Conservation (phyloP, 192 early-diverging fungal species). For the Geranomyces michiganensis region DNA sequence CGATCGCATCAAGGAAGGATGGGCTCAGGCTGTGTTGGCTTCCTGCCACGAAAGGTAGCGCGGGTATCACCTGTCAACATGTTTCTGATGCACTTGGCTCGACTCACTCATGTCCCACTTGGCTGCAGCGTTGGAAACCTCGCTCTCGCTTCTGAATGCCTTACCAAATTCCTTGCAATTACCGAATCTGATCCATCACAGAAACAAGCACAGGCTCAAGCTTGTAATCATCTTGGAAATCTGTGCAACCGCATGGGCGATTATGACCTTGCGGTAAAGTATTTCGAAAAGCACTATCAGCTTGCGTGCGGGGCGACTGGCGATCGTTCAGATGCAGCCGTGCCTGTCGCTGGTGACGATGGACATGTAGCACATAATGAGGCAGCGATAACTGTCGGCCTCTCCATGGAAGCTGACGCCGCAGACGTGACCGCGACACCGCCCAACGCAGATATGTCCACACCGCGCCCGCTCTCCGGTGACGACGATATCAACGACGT, state of each 20-base stretch:
- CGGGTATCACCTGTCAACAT: background rate
- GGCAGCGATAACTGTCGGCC: background rate
- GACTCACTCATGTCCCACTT: background rate
- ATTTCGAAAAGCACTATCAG: conserved; percentile 50
- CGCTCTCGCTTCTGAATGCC: conserved; percentile 30
- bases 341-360: background rate
- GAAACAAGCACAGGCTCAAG: conserved; percentile 40
- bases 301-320: conserved; percentile 22
- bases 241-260: conserved; percentile 50
- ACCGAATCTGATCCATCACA: conserved; percentile 40
- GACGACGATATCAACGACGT: background rate
- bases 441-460: background rate
- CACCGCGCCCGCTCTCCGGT: background rate
- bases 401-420: background rate
- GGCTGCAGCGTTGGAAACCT: conserved; percentile 51
- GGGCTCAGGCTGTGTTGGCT: conserved; percentile 47
- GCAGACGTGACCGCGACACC: background rate
- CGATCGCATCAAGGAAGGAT: conserved; percentile 41
- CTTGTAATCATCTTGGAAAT: conserved; percentile 54
- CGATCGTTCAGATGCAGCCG: background rate
- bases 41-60: conserved; percentile 52
- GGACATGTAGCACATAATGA: background rate
- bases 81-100: too few relatives aligned
- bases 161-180: conserved; percentile 42
- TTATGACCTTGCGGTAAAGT: conserved; percentile 41